phyloP scores from a whole-genome alignment of 2,329 filamentous ascomycete species.

The Sclerotinia glacialis region DNA sequence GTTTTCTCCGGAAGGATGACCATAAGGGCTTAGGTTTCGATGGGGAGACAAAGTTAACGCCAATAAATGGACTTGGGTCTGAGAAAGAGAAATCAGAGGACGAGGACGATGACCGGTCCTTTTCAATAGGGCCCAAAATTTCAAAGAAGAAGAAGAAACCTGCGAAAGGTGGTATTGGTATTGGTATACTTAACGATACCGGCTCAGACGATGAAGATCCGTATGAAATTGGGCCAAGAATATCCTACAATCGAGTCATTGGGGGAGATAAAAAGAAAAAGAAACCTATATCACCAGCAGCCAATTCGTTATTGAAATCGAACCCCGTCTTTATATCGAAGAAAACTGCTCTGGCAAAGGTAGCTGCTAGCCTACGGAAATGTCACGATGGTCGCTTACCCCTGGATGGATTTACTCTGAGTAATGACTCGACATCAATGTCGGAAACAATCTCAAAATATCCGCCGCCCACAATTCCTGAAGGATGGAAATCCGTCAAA shows the following conservation, averaged over 20 bases:
- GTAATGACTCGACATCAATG: constrained; percentile 50
- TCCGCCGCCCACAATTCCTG: constrained; percentile 64
- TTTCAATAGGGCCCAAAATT: constrained; percentile 28
- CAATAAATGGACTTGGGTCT: constrained; percentile 34
- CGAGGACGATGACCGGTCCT: constrained; percentile 43
- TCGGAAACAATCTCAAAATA: constrained; percentile 49
- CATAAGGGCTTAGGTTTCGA: constrained; percentile 68
- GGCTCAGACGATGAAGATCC: constrained; percentile 95
- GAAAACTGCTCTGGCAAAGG: constrained; percentile 48
- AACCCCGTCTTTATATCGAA: constrained; percentile 76
- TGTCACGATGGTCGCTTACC: constrained; percentile 83
- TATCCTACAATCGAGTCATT: constrained; percentile 79
- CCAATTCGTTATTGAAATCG: constrained; percentile 62
- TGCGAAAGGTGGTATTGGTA: constrained; percentile 69
- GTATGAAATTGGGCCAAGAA: constrained; percentile 86
- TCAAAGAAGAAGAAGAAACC: constrained; percentile 50
- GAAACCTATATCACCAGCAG: constrained; percentile 54
- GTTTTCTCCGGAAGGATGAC: constrained; percentile 63
- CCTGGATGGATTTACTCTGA: constrained; percentile 75
- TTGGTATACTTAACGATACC: constrained; percentile 86
- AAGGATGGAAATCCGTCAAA: constrained; percentile 70
- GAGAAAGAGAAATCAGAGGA: constrained; percentile 44
- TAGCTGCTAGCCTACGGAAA: constrained; percentile 54
- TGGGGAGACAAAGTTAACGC: constrained; percentile 54
- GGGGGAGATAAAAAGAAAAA: constrained; percentile 80